phyloP scores from a whole-genome alignment of 805 yeast species.

The Monosporozyma aerobia region DNA sequence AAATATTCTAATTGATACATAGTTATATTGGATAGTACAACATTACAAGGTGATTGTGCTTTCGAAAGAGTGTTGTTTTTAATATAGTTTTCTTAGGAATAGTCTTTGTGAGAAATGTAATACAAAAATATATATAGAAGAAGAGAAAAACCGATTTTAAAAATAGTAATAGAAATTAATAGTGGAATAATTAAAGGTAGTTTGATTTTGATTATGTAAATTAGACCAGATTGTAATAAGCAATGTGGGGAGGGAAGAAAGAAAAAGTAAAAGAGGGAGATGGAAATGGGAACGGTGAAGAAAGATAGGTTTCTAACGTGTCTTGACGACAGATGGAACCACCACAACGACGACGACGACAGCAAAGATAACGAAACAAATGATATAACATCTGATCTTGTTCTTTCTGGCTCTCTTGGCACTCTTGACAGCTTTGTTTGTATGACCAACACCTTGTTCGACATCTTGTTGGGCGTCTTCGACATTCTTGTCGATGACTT shows the following conservation, averaged over 20 bases:
- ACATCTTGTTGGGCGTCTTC: constrained; percentile 79
- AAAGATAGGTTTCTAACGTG: constrained; percentile 9
- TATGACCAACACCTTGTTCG: constrained; percentile 91
- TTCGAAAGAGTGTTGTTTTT: too few species aligned
- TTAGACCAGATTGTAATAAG: background rate
- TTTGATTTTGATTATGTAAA: background rate
- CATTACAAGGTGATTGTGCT: too few species aligned
- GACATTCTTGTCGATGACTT: constrained; percentile 73
- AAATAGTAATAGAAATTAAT: background rate
- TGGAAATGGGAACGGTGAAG: constrained; percentile 1
- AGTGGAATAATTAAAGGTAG: background rate
- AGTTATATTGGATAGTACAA: too few species aligned
- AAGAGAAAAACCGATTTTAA: background rate
- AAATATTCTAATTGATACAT: too few species aligned
- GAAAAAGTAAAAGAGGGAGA: background rate
- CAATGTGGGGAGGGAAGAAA: background rate
- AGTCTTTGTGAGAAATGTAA: background rate
- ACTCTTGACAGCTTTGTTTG: constrained; percentile 76
- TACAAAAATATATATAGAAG: background rate
- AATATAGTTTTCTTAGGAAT: background rate
- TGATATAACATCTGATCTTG: constrained; percentile 76
- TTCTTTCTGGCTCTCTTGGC: constrained; percentile 88
- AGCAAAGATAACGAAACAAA: constrained; percentile 47
- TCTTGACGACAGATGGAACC: constrained; percentile 34
- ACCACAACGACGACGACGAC: constrained; percentile 64